These are phyloP conservation scores for Wallacemonas sp. DNA, from an alignment of 208 protist species.

Conservation along the genomic window DNA sequence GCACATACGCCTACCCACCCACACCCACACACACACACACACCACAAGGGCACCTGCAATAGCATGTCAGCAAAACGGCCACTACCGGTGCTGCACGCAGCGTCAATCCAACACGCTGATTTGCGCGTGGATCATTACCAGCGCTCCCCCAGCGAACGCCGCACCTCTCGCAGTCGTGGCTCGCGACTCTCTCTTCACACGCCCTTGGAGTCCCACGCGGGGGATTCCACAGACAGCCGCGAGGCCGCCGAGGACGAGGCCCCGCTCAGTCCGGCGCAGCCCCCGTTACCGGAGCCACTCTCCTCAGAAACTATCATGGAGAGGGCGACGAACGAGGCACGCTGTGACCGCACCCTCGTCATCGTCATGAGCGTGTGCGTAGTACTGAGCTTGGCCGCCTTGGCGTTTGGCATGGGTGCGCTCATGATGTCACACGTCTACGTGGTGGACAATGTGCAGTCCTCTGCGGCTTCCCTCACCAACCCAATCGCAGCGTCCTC, in stretches of 20 bases:
- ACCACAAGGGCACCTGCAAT: not conserved
- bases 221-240: not conserved
- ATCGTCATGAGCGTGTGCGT: not conserved
- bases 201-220: not conserved
- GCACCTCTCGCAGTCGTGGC: not conserved
- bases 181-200: conserved; percentile 1
- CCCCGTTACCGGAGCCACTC: not conserved
- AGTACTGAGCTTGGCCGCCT: not conserved
- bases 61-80: not conserved
- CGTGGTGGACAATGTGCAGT: not conserved
- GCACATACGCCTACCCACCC: too few relatives aligned
- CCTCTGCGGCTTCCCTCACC: not conserved
- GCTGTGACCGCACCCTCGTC: not conserved
- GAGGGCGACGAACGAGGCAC: not conserved
- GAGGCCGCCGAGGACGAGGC: not conserved
- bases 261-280: not conserved
- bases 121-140: not conserved
- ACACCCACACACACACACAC: conserved; percentile 8
- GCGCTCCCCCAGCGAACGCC: not conserved
- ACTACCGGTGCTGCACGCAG: conserved; percentile 1
- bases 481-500: not conserved
- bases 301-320: not conserved
- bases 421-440: conserved; percentile 2
- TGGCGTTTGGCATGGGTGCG: conserved; percentile 5
- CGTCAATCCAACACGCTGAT: conserved; percentile 14